Evolutionary conservation across 2,329 filamentous ascomycete genomes (phyloP).

Genomic region (Paracamarosporium sp.): DNA sequence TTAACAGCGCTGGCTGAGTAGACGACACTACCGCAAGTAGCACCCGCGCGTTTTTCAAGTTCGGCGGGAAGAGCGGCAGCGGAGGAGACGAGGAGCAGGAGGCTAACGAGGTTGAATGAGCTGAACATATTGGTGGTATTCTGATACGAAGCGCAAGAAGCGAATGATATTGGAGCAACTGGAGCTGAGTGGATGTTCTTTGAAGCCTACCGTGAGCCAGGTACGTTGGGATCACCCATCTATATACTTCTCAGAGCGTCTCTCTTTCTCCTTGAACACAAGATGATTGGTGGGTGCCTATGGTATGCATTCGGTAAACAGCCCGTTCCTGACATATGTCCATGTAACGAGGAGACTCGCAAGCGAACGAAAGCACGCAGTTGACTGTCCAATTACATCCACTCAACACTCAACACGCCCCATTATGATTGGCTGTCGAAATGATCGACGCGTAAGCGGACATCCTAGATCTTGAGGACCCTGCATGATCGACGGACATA

Average conservation of each 20-base stretch:
- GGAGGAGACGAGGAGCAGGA: slow-evolving; percentile 2
- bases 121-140: neutral
- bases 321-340: neutral
- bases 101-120: slow-evolving; percentile 2
- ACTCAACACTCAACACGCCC: neutral
- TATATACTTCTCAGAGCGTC: slow-evolving; percentile 4
- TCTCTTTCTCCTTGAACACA: neutral
- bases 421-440: neutral
- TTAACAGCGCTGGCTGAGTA: neutral
- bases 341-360: neutral
- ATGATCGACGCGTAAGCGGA: slow-evolving; percentile 7
- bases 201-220: slow-evolving; percentile 4
- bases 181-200: neutral
- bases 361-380: neutral
- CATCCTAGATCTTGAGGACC: neutral
- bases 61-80: slow-evolving; percentile 7
- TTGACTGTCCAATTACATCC: neutral
- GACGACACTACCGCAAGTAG: neutral
- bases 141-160: neutral
- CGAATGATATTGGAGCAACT: slow-evolving; percentile 1
- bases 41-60: slow-evolving; percentile 2
- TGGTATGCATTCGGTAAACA: slow-evolving; percentile 2
- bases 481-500: slow-evolving; percentile 3
- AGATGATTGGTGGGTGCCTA: neutral
- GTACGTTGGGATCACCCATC: neutral